Base-by-base conservation (phyloP, 768 basidiomycete species). In the Glaciozyma antarctica region DNA sequence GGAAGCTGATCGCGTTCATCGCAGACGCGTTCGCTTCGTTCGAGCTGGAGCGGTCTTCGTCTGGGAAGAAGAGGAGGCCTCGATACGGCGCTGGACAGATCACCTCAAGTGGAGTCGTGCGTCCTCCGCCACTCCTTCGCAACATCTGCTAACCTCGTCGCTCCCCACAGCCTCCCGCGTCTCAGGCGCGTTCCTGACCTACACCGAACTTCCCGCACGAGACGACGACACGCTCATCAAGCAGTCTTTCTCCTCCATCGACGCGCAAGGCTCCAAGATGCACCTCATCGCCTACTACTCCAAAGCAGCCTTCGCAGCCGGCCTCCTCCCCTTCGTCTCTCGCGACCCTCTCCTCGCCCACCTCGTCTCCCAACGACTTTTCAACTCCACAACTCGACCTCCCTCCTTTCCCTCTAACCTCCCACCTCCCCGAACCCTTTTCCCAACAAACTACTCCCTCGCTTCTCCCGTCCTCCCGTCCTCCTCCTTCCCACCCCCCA, bases 141-240 rank as follows among this genome's bases (percentile, higher is more conserved):
- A 51, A 19, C 12, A n/a, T 9, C 54, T 48, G 16, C 34, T 32
- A 28, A 12, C 15, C 9, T 12, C 3, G 22, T 2, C 28, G 34
- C 28, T 16, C 38, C n/a, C 38, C 9, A 58, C 58, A 72, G 71
- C 71, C 0, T 70, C 69, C 0, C 66, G 72, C 0, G 72, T 73
- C 0, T 68, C 69, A 1, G 72, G 72, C n/a, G 69, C 72, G 6
- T 73, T 73, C 67, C 55, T 73, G 16, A 73, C 67, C 45, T 73
- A 73, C 51, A 58, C 62, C 26, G 72, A 73, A 44, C 38, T 73
- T 0, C 71, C 71, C 0, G 19, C 66, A 5, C 57, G 62, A 15
- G 69, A 62, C 21, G 48, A 55, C 3, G 67, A 65, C 7, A 65
- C 66, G 0, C 62, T 72, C 22, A 57, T 66, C 64, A 72, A 72